Evolutionary conservation across 345 rosid species (phyloP).

Genomic region (Arabis hirsuta): DNA sequence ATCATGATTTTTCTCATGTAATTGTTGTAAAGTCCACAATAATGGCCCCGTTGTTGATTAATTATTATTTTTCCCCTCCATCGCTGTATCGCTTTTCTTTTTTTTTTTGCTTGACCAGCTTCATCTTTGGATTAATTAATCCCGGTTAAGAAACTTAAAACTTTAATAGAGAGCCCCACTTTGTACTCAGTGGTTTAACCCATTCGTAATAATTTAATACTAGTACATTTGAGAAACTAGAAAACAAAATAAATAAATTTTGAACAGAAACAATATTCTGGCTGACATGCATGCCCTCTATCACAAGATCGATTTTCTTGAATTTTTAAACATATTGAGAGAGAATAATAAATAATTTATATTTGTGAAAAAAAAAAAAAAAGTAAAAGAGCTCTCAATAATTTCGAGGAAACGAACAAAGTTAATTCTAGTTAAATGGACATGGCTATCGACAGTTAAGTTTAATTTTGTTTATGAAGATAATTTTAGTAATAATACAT

Average conservation of each 20-base stretch:
- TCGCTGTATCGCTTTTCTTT: background rate
- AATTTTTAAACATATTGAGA: no score
- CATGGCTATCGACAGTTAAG: conserved; percentile 21
- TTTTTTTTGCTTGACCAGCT: conserved; percentile 6
- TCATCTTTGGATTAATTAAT: conserved; percentile 3
- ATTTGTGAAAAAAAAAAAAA: no score
- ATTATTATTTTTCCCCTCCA: background rate
- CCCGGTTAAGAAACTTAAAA: background rate
- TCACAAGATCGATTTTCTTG: background rate
- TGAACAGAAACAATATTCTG: background rate
- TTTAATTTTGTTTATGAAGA: background rate
- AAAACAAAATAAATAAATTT: background rate
- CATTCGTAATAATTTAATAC: background rate
- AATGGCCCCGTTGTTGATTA: conserved; percentile 6
- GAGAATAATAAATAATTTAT: no score
- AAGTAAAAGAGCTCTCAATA: background rate
- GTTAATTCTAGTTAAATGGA: background rate
- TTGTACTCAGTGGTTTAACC: conserved; percentile 8
- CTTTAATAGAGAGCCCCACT: background rate
- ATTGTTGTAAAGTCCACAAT: conserved; percentile 1
- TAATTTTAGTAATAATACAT: background rate
- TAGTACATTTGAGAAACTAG: background rate
- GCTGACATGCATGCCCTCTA: background rate
- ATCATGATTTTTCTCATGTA: background rate
- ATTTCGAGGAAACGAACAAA: conserved; percentile 25